A percentile compares a stretch with the other conserved stretches of the same genome.
These are phyloP conservation scores for Orbilia brochopaga DNA, from an alignment of 2,329 filamentous ascomycete genomes.

Conservation along the genomic window DNA sequence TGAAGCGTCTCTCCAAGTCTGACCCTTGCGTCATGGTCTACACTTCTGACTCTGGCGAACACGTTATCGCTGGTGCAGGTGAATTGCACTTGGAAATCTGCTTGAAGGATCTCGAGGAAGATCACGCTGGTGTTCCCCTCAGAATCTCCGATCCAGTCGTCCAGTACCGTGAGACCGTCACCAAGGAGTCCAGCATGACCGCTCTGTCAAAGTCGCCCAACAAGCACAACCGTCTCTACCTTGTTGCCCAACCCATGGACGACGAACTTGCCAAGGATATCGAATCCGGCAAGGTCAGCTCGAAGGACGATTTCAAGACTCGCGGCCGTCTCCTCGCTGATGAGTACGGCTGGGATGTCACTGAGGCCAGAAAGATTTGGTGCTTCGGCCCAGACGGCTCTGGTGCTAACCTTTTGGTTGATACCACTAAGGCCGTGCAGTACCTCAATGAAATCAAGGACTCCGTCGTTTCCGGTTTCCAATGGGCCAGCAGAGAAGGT, in stretches of 20 bases:
- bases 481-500: constrained; percentile 98
- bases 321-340: constrained; percentile 96
- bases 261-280: constrained; percentile 93
- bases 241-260: constrained; percentile 84
- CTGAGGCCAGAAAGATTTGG: constrained; percentile 99
- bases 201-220: constrained; percentile 99
- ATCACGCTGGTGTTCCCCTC: constrained; percentile 98
- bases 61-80: constrained; percentile 98
- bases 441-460: constrained; percentile 99
- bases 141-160: constrained; percentile 98
- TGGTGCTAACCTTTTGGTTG: constrained; percentile 96
- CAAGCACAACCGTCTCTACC: constrained; percentile 99
- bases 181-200: constrained; percentile 82
- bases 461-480: constrained; percentile 98
- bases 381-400: constrained; percentile 94
- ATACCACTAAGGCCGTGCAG: constrained; percentile 99
- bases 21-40: constrained; percentile 95
- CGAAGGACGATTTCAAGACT: constrained; percentile 98
- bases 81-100: constrained; percentile 99
- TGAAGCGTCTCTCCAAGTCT: constrained; percentile 99
- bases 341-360: constrained; percentile 98
- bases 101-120: constrained; percentile 99
- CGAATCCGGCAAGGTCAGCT: constrained; percentile 86
- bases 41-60: constrained; percentile 92
- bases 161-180: constrained; percentile 96